Base-by-base conservation (phyloP, 2,329 filamentous ascomycete species). In the Botryotinia calthae region DNA sequence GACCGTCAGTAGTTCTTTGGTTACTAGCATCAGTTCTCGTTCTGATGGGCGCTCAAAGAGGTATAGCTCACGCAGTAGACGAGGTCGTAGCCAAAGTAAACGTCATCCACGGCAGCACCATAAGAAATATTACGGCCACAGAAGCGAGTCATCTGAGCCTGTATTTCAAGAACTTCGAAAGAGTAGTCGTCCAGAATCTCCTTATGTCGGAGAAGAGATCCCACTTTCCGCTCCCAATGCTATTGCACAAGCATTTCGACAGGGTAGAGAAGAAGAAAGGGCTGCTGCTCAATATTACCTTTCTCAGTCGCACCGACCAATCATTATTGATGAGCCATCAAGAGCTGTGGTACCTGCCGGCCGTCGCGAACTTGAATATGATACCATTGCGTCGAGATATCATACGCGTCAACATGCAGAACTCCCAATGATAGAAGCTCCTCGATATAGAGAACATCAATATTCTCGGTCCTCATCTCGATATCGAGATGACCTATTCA, bases 261-360 rank as follows among this genome's bases (percentile, higher is more conserved):
- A 75, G 3, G 79, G 79, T 72, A 76, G 74, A 22, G 74, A 77
- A 31, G 76, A 75, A 14, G 78, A 80, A 68, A 75, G 74, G 62
- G 74, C 74, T 18, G 65, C 70, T 22, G 69, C 31, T 37, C 70
- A 76, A 31, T 76, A 72, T 2, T 58, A 74, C 65, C 25, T 72
- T 42, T 70, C 72, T 34, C 73, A 71, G 48, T 61, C 72, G 34
- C 71, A 73, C 69, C 66, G 72, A 70, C 66, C 73, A 28, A 34
- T 67, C 25, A 48, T 59, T 12, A 28, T 61, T 40, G 54, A 72
- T 42, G 70, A 72, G 25, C 63, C 70, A 42, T 18, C 65, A 68
- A 59, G 68, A 59, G 66, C 67, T 59, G 58, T 73, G 31, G 34
- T 66, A 10, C 48, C 61, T 25, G 70, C 71, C 42, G 72, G 51